phyloP scores from a whole-genome alignment of 164 flowering plant genomes.

The Tinospora cordifolia region DNA sequence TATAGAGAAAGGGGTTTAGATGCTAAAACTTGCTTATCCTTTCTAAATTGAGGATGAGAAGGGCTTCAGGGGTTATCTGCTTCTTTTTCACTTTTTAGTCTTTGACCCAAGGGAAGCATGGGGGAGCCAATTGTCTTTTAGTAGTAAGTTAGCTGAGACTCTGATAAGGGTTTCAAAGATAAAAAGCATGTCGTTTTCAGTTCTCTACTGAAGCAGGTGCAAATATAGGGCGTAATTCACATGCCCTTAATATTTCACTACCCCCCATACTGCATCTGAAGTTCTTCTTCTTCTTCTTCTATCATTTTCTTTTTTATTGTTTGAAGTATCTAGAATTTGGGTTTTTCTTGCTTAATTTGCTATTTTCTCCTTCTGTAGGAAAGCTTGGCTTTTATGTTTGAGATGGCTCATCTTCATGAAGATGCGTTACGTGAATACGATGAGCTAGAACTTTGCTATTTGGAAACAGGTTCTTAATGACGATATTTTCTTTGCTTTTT shows the following conservation, averaged over 20 bases:
- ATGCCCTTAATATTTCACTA: background rate
- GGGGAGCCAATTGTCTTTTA: background rate
- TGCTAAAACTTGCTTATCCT: slow-evolving; percentile 1
- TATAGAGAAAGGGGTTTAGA: slow-evolving; percentile 1
- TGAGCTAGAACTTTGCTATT: slow-evolving; percentile 88
- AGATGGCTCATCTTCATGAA: slow-evolving; percentile 94
- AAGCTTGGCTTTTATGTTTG: slow-evolving; percentile 97
- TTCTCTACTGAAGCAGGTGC: background rate
- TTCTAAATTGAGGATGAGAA: background rate
- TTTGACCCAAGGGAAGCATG: background rate
- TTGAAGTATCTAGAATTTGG: slow-evolving; percentile 2
- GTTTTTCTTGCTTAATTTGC: background rate
- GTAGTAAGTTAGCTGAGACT: background rate
- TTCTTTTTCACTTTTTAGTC: too few species aligned
- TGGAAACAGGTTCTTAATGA: slow-evolving; percentile 63
- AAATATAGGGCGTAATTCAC: background rate
- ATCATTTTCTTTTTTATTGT: slow-evolving; percentile 3
- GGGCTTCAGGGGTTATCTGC: background rate
- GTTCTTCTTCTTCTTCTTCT: too few species aligned
- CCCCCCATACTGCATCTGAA: background rate
- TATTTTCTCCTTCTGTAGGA: slow-evolving; percentile 45
- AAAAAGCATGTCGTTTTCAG: background rate
- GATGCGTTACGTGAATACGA: slow-evolving; percentile 96
- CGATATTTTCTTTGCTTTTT: background rate
- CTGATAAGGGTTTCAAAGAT: background rate